These are phyloP conservation scores for Pezicula carpinea DNA, from an alignment of 2,329 filamentous ascomycete genomes.

Conservation along the genomic window DNA sequence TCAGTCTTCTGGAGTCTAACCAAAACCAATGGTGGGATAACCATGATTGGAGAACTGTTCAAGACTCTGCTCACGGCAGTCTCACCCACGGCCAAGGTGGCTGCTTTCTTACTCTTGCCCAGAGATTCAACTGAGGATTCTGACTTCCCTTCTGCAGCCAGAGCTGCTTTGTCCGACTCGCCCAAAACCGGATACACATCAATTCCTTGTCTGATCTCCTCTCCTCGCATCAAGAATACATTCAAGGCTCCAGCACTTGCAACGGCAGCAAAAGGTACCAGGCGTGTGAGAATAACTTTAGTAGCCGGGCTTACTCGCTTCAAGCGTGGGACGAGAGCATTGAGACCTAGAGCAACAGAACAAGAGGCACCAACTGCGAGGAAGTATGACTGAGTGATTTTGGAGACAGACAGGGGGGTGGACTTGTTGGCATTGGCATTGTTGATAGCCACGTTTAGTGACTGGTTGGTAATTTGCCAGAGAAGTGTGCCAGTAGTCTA, in stretches of 20 bases:
- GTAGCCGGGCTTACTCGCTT: slow-evolving; percentile 71
- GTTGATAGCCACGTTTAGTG: slow-evolving; percentile 97
- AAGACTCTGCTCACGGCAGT: slow-evolving; percentile 88
- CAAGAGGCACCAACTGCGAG: slow-evolving; percentile 91
- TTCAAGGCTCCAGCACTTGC: slow-evolving; percentile 88
- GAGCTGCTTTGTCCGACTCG: slow-evolving; percentile 59
- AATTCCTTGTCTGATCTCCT: slow-evolving; percentile 91
- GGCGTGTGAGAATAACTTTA: slow-evolving; percentile 70
- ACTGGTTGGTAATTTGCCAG: slow-evolving; percentile 97
- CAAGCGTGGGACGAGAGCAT: slow-evolving; percentile 81
- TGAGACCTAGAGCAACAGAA: slow-evolving; percentile 87
- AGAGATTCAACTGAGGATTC: slow-evolving; percentile 65
- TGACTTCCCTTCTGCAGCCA: slow-evolving; percentile 52
- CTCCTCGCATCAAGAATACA: slow-evolving; percentile 94
- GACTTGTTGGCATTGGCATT: slow-evolving; percentile 98
- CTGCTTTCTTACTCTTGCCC: slow-evolving; percentile 84
- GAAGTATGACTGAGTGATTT: slow-evolving; percentile 84
- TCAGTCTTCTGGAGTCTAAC: slow-evolving; percentile 78
- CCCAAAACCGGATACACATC: slow-evolving; percentile 83
- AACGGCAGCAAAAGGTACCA: slow-evolving; percentile 94
- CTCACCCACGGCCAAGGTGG: slow-evolving; percentile 84
- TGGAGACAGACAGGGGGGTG: slow-evolving; percentile 74
- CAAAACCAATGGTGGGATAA: slow-evolving; percentile 81
- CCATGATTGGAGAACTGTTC: slow-evolving; percentile 97
- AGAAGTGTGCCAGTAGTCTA: slow-evolving; percentile 78